Evolutionary conservation across 2,329 filamentous ascomycete genomes (phyloP), one percentile per base, ranked within the genome.

Genomic region (Fusarium piperis): DNA sequence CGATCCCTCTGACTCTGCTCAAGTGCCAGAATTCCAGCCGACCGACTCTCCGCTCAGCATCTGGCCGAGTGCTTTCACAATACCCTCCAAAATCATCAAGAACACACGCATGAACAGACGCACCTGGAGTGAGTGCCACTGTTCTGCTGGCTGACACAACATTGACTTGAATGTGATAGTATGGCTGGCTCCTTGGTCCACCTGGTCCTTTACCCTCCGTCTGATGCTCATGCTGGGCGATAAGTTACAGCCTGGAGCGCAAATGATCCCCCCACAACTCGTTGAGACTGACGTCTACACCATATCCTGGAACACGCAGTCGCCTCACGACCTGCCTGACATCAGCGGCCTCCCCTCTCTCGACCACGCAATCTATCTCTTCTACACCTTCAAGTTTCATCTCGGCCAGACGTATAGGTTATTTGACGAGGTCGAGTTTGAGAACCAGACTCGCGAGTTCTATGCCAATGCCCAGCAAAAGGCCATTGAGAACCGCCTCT

Each of bases 311-410:
- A 75, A 68, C 8, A 51, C 62, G 4, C 56, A 59, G 1, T 60
- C 71, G 16, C 53, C 59, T 1, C 60, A 70, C n/a, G 73, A 75
- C 0, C 64, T 64, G 0, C 78, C 78, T 1, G 80, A 83, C 28
- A 77, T 80, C 1, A 76, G 67, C 11, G 76, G 78, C 3, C 61
- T 83, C 0, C 81, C 81, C 0, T 81, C 81, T 3, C 69, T 81
- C n/a, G 75, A 80, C 57, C 68, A 79, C 36, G 77, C 79, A 3
- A 64, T 79, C 13, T 79, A 79, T 35, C 72, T 81, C 4, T 77
- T 81, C 63, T 74, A 79, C 53, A 76, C 78, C 2, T 81, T 82
- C 58, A 81, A 82, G 16, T 83, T 82, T 26, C 81, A 83, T 16
- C 76, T 83, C 0, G 78, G 80, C 5, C 80, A 82, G 23, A 78